phyloP scores from a whole-genome alignment of 345 rosid species.

The Alliaria petiolata region DNA sequence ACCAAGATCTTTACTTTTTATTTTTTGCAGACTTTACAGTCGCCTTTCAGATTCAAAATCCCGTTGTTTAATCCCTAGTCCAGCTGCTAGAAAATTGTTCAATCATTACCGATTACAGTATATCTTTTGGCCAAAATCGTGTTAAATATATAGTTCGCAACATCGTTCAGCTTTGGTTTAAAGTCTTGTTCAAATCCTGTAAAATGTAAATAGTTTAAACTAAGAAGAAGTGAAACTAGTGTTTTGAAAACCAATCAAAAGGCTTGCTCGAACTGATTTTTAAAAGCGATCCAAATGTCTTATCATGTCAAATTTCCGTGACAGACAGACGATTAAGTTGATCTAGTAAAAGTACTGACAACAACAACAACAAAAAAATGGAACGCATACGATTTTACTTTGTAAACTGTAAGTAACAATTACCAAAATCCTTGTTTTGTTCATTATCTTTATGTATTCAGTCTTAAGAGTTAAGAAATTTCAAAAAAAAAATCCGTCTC shows the following conservation, averaged over 20 bases:
- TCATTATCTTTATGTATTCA: too few relatives aligned
- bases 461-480: too few relatives aligned
- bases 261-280: background rate
- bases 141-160: background rate
- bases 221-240: background rate
- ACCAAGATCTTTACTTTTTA: slow-evolving; percentile 20
- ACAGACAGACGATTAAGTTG: background rate
- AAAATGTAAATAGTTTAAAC: background rate
- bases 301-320: background rate
- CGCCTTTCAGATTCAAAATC: slow-evolving; percentile 7
- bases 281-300: background rate
- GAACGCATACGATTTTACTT: background rate
- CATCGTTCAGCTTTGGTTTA: background rate
- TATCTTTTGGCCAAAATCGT: background rate
- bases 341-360: too few relatives aligned
- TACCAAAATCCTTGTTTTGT: background rate
- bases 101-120: background rate
- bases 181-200: too few relatives aligned
- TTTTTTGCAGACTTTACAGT: slow-evolving; percentile 26
- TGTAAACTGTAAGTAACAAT: background rate
- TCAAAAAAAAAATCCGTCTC: too few relatives aligned
- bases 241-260: background rate
- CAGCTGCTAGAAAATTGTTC: slow-evolving; percentile 6
- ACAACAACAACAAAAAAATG: too few relatives aligned
- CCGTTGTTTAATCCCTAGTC: background rate